Percentiles rank a stretch among this genome's conserved stretches.
phyloP scores from a whole-genome alignment of 2,329 filamentous ascomycete genomes.

The Diaporthe batatas region DNA sequence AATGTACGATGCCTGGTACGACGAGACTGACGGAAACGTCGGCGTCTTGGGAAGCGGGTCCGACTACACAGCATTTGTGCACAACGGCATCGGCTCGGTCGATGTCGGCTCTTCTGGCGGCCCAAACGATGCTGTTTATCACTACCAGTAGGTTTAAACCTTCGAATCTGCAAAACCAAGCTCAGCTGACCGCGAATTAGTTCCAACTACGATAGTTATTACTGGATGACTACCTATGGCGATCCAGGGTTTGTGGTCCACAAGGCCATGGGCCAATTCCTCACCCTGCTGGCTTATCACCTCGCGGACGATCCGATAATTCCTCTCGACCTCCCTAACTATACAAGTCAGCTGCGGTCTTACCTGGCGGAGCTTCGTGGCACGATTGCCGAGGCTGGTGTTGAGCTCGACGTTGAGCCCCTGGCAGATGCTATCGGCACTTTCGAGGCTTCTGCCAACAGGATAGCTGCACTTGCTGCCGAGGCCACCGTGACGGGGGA shows the following conservation, averaged over 20 bases:
- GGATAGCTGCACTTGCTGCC: conserved; percentile 1
- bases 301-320: background rate
- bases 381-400: background rate
- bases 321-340: conserved; percentile 7
- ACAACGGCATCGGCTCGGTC: conserved; percentile 15
- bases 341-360: background rate
- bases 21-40: background rate
- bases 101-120: background rate
- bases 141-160: background rate
- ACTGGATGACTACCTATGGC: conserved; percentile 88
- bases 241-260: conserved; percentile 68
- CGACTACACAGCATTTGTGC: conserved; percentile 22
- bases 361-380: conserved; percentile 14
- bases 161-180: too few species aligned
- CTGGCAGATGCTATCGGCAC: conserved; percentile 13
- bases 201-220: conserved; percentile 90
- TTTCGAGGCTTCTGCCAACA: conserved; percentile 5
- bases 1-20: conserved; percentile 22
- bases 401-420: conserved; percentile 5
- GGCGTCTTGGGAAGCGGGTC: conserved; percentile 26
- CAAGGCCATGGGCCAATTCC: conserved; percentile 28
- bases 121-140: conserved; percentile 11
- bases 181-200: conserved; percentile 83
- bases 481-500: conserved; percentile 5
- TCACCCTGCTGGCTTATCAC: conserved; percentile 9